Conservation (phyloP, 805 yeast species). For the Starmerella etchellsii region DNA sequence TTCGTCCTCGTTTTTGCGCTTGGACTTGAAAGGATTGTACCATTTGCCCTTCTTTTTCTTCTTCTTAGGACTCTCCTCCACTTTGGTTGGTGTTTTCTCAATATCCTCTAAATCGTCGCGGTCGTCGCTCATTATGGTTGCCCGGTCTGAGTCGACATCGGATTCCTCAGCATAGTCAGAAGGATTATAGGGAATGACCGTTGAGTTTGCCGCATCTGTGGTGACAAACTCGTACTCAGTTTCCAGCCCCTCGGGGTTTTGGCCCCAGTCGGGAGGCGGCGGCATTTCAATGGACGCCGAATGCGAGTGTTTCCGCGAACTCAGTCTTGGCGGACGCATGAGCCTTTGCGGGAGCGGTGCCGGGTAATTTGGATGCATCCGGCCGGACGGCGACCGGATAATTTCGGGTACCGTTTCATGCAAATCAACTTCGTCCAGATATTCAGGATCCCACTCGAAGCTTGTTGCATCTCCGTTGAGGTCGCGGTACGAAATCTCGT, state of each 20-base stretch:
- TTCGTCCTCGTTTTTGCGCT: slow-evolving; percentile 6
- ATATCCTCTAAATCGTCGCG: slow-evolving; percentile 16
- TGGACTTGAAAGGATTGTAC: slow-evolving; percentile 7
- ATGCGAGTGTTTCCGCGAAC: slow-evolving; percentile 9
- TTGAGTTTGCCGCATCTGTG: not conserved
- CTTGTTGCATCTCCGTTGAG: too few relatives aligned
- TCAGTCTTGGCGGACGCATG: slow-evolving; percentile 26
- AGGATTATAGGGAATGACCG: not conserved
- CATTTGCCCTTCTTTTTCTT: not conserved
- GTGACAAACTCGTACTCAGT: slow-evolving; percentile 1
- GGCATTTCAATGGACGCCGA: slow-evolving; percentile 1
- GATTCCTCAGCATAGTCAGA: slow-evolving; percentile 4
- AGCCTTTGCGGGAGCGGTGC: slow-evolving; percentile 29
- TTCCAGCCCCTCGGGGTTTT: slow-evolving; percentile 17
- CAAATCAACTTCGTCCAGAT: not conserved
- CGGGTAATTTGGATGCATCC: slow-evolving; percentile 21
- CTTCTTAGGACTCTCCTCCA: slow-evolving; percentile 4
- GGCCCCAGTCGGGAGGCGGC: slow-evolving; percentile 19
- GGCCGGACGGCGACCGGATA: not conserved
- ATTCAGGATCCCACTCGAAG: too few relatives aligned
- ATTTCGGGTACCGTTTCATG: not conserved
- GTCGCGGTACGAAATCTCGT: too few relatives aligned
- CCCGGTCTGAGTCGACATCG: slow-evolving; percentile 23
- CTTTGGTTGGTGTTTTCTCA: slow-evolving; percentile 2
- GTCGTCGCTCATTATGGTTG: slow-evolving; percentile 24